Conservation (phyloP, 768 basidiomycete species). For the Termitomyces titanicus region DNA sequence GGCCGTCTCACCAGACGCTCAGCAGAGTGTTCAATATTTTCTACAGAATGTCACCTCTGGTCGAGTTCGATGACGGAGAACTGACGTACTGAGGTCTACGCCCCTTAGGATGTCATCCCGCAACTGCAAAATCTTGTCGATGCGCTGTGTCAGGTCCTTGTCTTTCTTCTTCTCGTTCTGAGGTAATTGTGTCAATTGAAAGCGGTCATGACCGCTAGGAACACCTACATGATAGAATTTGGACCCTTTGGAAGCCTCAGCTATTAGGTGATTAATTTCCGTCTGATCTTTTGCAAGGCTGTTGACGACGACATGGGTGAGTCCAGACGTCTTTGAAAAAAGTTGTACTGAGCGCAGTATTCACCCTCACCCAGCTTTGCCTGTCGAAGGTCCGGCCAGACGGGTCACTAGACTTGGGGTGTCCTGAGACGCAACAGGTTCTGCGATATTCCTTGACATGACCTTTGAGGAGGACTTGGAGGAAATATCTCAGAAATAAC, state of each 20-base stretch:
- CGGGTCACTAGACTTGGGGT: slow-evolving; percentile 70
- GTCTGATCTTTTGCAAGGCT: slow-evolving; percentile 75
- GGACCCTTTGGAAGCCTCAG: slow-evolving; percentile 88
- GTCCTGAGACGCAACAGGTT: slow-evolving; percentile 48
- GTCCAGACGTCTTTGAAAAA: background rate
- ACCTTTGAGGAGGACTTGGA: background rate
- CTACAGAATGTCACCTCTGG: slow-evolving; percentile 24
- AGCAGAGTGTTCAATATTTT: slow-evolving; percentile 56
- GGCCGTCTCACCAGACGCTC: slow-evolving; percentile 60
- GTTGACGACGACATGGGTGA: background rate
- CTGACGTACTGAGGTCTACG: slow-evolving; percentile 50
- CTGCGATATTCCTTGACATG: background rate
- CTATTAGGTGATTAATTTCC: slow-evolving; percentile 86
- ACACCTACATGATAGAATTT: slow-evolving; percentile 79
- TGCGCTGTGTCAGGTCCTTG: slow-evolving; percentile 75
- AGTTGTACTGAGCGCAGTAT: background rate
- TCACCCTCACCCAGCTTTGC: slow-evolving; percentile 72
- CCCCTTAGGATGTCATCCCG: slow-evolving; percentile 55
- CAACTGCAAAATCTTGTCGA: slow-evolving; percentile 62
- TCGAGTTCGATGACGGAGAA: slow-evolving; percentile 4
- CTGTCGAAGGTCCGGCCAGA: slow-evolving; percentile 84
- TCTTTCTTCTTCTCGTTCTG: slow-evolving; percentile 91
- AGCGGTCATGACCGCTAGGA: background rate
- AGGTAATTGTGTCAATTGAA: background rate
- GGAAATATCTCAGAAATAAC: no score